Percentiles rank a stretch among this genome's conserved stretches.
phyloP scores from a whole-genome alignment of 1,139 yeast genomes.

The Yamadazyma songkhlaensis region DNA sequence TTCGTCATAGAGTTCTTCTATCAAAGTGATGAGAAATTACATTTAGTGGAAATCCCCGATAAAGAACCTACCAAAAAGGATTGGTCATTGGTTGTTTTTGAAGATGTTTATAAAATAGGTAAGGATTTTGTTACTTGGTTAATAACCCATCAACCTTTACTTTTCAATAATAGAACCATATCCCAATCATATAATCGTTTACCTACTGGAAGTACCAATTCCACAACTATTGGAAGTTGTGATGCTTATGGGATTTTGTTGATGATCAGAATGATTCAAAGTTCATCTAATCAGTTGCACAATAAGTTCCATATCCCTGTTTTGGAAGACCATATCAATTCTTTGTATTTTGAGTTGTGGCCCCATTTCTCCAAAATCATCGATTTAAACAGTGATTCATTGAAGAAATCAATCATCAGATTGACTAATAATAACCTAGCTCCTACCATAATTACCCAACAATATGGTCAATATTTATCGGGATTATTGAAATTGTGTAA shows the following conservation, averaged over 20 bases:
- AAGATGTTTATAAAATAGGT: slow-evolving; percentile 46
- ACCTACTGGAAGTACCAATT: slow-evolving; percentile 12
- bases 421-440: slow-evolving; percentile 42
- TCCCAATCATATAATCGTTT: slow-evolving; percentile 18
- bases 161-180: slow-evolving; percentile 18
- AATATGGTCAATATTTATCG: slow-evolving; percentile 71
- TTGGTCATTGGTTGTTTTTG: slow-evolving; percentile 52
- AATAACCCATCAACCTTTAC: slow-evolving; percentile 27
- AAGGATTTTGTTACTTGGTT: slow-evolving; percentile 40
- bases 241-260: slow-evolving; percentile 80
- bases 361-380: slow-evolving; percentile 78
- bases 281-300: slow-evolving; percentile 60
- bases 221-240: slow-evolving; percentile 34
- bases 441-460: slow-evolving; percentile 63
- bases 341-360: slow-evolving; percentile 71
- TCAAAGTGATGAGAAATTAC: slow-evolving; percentile 42
- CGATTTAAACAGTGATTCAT: slow-evolving; percentile 72
- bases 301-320: slow-evolving; percentile 66
- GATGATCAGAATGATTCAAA: slow-evolving; percentile 71
- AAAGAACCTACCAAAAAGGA: slow-evolving; percentile 26
- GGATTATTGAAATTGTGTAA: slow-evolving; percentile 63
- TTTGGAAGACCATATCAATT: slow-evolving; percentile 69
- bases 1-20: slow-evolving; percentile 73
- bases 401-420: slow-evolving; percentile 37
- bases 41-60: slow-evolving; percentile 13